Conservation (phyloP, 305 asterid genomes). For the Rubia balearica region DNA sequence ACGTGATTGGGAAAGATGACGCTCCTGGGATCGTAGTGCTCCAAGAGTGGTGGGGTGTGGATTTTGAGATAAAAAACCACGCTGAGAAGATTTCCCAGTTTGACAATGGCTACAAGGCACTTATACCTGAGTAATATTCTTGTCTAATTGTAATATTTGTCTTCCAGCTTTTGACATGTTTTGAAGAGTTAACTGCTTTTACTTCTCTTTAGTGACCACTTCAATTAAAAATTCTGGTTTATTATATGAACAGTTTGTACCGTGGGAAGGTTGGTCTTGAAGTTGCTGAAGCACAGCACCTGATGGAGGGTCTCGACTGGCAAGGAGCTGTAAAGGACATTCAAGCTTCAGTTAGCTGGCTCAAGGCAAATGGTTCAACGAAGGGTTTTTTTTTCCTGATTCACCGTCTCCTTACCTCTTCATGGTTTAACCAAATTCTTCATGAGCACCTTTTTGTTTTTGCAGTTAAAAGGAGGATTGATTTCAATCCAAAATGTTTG, state of each 20-base stretch:
- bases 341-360: slow-evolving; percentile 90
- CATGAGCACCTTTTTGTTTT: not conserved
- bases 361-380: slow-evolving; percentile 76
- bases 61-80: slow-evolving; percentile 90
- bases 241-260: slow-evolving; percentile 44
- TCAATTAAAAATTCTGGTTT: not conserved
- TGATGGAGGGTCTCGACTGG: slow-evolving; percentile 96
- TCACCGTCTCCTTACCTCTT: not conserved
- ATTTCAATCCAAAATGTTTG: not conserved
- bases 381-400: slow-evolving; percentile 42
- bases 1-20: slow-evolving; percentile 79
- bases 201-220: not conserved
- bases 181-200: not conserved
- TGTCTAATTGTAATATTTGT: not conserved
- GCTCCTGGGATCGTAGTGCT: slow-evolving; percentile 95
- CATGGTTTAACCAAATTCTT: not conserved
- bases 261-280: slow-evolving; percentile 94
- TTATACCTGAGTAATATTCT: slow-evolving; percentile 83
- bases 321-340: slow-evolving; percentile 91
- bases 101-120: slow-evolving; percentile 69
- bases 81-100: slow-evolving; percentile 77
- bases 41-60: slow-evolving; percentile 99
- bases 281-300: slow-evolving; percentile 94
- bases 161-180: not conserved
- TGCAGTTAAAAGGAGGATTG: not conserved